phyloP scores from a whole-genome alignment of 2,329 filamentous ascomycete genomes.

The Aspergillus glaucus region DNA sequence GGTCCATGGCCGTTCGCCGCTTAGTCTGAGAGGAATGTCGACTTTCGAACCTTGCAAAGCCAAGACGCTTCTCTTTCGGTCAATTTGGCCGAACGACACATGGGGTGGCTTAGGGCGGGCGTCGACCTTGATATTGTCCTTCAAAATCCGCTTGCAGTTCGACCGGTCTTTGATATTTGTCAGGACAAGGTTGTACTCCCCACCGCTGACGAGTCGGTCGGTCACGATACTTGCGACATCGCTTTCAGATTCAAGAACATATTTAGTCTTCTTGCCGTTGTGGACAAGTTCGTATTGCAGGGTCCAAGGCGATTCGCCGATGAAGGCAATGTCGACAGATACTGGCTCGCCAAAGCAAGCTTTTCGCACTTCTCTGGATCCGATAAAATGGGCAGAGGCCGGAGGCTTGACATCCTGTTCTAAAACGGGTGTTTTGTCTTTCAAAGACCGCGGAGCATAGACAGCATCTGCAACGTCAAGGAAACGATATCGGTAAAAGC shows the following conservation, averaged over 20 bases:
- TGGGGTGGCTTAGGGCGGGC: slow-evolving; percentile 85
- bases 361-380: slow-evolving; percentile 49
- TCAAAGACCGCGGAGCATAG: slow-evolving; percentile 62
- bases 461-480: slow-evolving; percentile 73
- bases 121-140: slow-evolving; percentile 76
- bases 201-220: slow-evolving; percentile 66
- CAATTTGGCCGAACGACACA: slow-evolving; percentile 76
- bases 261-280: slow-evolving; percentile 72
- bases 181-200: slow-evolving; percentile 82
- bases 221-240: slow-evolving; percentile 68
- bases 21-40: slow-evolving; percentile 73
- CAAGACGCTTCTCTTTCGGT: slow-evolving; percentile 67
- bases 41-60: slow-evolving; percentile 71
- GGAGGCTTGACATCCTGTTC: slow-evolving; percentile 92
- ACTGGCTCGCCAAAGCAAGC: slow-evolving; percentile 80
- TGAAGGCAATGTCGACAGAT: slow-evolving; percentile 65
- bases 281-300: slow-evolving; percentile 91
- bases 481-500: slow-evolving; percentile 82
- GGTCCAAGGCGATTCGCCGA: slow-evolving; percentile 79
- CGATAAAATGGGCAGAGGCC: slow-evolving; percentile 67
- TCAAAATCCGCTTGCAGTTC: slow-evolving; percentile 77
- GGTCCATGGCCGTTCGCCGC: slow-evolving; percentile 78
- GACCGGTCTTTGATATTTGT: slow-evolving; percentile 80
- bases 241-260: slow-evolving; percentile 58
- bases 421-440: slow-evolving; percentile 57